These are phyloP conservation scores for Carnegiea gigantea DNA, from an alignment of 179 eudicot species.

Conservation along the genomic window DNA sequence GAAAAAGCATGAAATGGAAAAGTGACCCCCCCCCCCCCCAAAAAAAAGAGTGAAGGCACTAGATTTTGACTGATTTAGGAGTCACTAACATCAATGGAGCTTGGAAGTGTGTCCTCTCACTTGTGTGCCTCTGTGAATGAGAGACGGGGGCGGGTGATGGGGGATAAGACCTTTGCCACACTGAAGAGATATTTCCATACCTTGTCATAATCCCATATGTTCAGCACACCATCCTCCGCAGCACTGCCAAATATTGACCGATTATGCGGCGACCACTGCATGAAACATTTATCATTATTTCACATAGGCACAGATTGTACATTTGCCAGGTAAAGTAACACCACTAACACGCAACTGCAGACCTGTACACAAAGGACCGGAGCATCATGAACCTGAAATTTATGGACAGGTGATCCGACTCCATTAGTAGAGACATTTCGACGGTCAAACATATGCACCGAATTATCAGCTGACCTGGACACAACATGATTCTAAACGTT, in stretches of 20 bases:
- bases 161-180: not conserved
- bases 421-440: slow-evolving; percentile 68
- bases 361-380: slow-evolving; percentile 96
- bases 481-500: not conserved
- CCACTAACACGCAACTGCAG: not conserved
- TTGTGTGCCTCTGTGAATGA: too few relatives aligned
- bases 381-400: slow-evolving; percentile 75
- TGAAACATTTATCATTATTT: slow-evolving; percentile 20
- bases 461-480: slow-evolving; percentile 87
- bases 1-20: not conserved
- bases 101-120: too few relatives aligned
- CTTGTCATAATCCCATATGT: slow-evolving; percentile 90
- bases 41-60: not conserved
- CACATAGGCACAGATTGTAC: not conserved
- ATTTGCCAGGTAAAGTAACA: not conserved
- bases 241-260: slow-evolving; percentile 89
- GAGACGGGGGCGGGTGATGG: not conserved
- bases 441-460: slow-evolving; percentile 89
- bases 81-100: too few relatives aligned
- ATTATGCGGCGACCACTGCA: slow-evolving; percentile 95
- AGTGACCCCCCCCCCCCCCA: too few relatives aligned
- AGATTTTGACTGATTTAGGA: too few relatives aligned
- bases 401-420: slow-evolving; percentile 75
- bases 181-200: slow-evolving; percentile 30
- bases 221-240: slow-evolving; percentile 90